A percentile compares a stretch with the other conserved stretches of the same genome.
phyloP scores from a whole-genome alignment of 768 basidiomycete species.

The Asterophora parasitica region DNA sequence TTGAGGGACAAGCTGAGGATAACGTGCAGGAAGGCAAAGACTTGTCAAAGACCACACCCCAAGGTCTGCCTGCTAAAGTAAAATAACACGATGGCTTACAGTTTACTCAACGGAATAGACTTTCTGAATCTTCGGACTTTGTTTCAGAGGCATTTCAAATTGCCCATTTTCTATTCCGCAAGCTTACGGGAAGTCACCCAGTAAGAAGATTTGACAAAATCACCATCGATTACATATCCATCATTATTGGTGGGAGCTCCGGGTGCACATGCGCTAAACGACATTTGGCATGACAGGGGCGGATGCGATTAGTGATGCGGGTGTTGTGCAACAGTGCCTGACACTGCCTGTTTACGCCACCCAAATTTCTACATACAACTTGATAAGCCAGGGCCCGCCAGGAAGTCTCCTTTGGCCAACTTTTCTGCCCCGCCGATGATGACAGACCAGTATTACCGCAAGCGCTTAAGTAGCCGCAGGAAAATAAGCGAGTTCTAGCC shows the following conservation, averaged over 20 bases:
- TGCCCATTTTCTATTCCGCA: too few species aligned
- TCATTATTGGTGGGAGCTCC: background rate
- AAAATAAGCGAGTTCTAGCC: constrained; percentile 7
- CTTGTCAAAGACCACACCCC: too few species aligned
- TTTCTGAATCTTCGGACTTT: too few species aligned
- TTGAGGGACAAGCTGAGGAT: too few species aligned
- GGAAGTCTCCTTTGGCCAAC: background rate
- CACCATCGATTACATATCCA: constrained; percentile 6
- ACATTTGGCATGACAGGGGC: constrained; percentile 5
- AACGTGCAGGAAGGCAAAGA: too few species aligned
- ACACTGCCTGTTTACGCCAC: constrained; percentile 11
- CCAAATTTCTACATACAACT: background rate
- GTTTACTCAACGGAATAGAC: too few species aligned
- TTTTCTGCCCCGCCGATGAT: background rate
- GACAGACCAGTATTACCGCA: background rate
- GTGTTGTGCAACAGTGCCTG: constrained; percentile 1
- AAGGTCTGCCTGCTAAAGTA: too few species aligned
- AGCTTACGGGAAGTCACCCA: too few species aligned
- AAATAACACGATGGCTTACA: too few species aligned
- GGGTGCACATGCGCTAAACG: background rate
- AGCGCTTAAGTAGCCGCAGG: background rate
- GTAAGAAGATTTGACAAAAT: background rate
- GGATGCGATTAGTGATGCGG: background rate
- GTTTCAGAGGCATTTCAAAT: too few species aligned
- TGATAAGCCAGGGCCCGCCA: background rate